phyloP scores from a whole-genome alignment of 345 rosid genomes.

The Dimocarpus longan region DNA sequence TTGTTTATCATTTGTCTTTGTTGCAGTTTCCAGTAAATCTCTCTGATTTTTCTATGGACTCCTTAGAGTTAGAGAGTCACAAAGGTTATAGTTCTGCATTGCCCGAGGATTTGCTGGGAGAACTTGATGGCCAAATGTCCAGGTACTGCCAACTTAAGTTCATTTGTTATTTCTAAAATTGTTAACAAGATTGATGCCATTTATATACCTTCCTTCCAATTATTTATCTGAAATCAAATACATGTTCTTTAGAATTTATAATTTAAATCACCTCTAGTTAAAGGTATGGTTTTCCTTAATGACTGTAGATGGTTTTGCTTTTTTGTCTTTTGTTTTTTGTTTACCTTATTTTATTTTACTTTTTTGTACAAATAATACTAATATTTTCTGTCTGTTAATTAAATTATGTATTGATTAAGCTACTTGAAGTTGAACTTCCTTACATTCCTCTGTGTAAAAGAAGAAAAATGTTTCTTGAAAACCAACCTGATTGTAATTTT shows the following conservation, averaged over 20 bases:
- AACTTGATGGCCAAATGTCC: conserved; percentile 51
- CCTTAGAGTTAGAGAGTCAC: conserved; percentile 60
- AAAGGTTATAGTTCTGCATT: conserved; percentile 56
- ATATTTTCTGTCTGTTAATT: not conserved
- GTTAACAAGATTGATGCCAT: not conserved
- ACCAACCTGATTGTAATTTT: not conserved
- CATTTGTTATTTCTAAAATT: conserved; percentile 10
- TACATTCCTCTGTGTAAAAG: not conserved
- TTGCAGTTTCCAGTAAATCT: conserved; percentile 83
- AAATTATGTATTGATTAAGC: not conserved
- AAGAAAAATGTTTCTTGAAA: not conserved
- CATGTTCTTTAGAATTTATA: not conserved
- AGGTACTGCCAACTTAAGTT: conserved; percentile 48
- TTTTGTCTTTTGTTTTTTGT: not conserved
- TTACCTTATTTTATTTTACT: not conserved
- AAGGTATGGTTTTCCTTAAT: not conserved
- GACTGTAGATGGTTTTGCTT: conserved; percentile 1
- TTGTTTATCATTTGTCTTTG: conserved; percentile 27
- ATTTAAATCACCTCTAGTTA: not conserved
- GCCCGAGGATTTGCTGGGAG: conserved; percentile 59
- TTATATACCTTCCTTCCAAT: conserved; percentile 12
- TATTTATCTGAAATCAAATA: not conserved
- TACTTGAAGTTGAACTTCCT: not conserved
- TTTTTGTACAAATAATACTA: not conserved
- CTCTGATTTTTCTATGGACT: conserved; percentile 54